Conservation (phyloP, 192 early-diverging fungal species). For the Dimargaris xerosporica region DNA sequence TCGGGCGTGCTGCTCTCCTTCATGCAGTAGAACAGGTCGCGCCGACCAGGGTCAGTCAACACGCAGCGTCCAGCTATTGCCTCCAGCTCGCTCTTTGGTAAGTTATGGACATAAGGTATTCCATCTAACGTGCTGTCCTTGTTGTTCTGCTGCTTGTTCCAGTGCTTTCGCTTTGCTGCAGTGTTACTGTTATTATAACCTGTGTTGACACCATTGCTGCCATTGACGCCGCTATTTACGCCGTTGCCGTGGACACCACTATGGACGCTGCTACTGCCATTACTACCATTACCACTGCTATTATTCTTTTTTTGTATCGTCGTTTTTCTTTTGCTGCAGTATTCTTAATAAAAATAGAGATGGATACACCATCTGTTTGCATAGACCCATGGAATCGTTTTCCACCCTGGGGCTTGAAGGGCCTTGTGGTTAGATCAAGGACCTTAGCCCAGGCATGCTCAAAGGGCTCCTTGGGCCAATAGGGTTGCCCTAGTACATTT, state of each 20-base stretch:
- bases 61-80: background rate
- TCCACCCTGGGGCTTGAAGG: background rate
- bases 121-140: too few species aligned
- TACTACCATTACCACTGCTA: too few species aligned
- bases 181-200: too few species aligned
- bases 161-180: too few species aligned
- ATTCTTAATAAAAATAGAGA: background rate
- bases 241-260: too few species aligned
- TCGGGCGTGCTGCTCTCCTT: background rate
- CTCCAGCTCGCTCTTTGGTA: background rate
- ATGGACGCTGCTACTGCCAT: too few species aligned
- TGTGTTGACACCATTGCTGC: too few species aligned
- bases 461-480: background rate
- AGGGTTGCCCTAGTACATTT: background rate
- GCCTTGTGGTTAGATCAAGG: background rate
- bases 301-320: too few species aligned
- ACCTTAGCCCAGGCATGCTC: background rate
- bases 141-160: too few species aligned
- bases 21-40: background rate
- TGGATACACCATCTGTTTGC: background rate
- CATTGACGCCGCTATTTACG: too few species aligned
- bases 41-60: background rate
- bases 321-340: too few species aligned
- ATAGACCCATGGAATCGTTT: background rate
- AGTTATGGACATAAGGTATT: background rate